Evolutionary conservation across 352 stramenopile species (phyloP), one percentile per base, ranked within the genome.

Genomic region (Pythium vanterpoolii): DNA sequence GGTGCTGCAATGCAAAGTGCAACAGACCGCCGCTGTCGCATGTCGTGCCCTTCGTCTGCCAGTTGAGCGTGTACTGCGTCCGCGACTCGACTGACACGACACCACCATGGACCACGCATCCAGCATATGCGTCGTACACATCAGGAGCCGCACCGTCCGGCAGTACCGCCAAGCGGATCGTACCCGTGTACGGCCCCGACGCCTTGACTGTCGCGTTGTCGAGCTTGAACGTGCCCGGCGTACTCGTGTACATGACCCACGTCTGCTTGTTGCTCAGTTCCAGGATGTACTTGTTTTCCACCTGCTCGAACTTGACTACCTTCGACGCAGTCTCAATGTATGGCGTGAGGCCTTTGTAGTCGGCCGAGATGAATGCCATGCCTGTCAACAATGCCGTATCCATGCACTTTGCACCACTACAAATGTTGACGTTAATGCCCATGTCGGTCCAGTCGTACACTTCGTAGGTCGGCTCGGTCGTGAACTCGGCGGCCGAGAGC

Each of bases 311-410:
- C 38, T 65, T 69, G 3, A 66, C 73, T 53, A 91, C 78, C 31
- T 73, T 71, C 57, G 80, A 71, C 24, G 77, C 74, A 0, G 76
- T 78, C 23, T 72, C 61, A 54, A 90, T 73, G 11, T 66, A 63
- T 0, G 83, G 79, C 0, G 74, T 88, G 19, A 90, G 63, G 10
- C 68, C 70, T 27, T 74, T 55, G 67, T 89, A 92, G 33, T 65
- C 83, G 19, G 76, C 71, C 10, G 78, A 86, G 24, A 87, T 66
- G 54, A 89, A 92, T 9, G 76, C 77, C 83, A 92, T 92, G 40
- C 82, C 82, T 42, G 72, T 92, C 34, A 87, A 61, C 4, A 92
- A 62, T 1, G 70, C 65, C 0, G 71, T 75, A 39, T 87, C 65
- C 71, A 87, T 87, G 56, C 72, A 87, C 50, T 72, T 73, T 40